Conservation (phyloP, 148 eudicot species). For the Fagopyrum tataricum region DNA sequence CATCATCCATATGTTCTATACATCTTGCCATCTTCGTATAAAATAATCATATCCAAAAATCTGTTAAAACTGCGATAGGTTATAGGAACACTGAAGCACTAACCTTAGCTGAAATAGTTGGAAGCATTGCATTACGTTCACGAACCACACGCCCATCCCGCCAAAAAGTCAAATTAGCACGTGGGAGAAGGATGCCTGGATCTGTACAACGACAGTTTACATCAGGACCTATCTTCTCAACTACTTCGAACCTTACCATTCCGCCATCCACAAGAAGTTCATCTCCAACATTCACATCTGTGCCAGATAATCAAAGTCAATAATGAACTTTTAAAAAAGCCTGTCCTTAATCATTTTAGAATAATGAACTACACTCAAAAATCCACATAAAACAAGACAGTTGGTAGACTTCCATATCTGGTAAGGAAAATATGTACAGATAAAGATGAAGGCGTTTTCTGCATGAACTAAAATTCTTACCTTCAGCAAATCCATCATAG, state of each 20-base stretch:
- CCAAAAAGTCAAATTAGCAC: constrained; percentile 95
- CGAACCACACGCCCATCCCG: constrained; percentile 81
- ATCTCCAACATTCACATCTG: constrained; percentile 86
- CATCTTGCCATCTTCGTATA: neutral
- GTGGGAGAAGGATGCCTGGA: constrained; percentile 85
- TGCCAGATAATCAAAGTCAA: constrained; percentile 6
- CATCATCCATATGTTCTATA: neutral
- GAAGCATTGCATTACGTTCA: constrained; percentile 94
- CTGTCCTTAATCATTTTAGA: neutral
- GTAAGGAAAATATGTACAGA: neutral
- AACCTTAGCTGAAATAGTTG: constrained; percentile 89
- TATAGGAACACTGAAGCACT: constrained; percentile 14
- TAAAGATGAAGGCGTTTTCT: neutral
- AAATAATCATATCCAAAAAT: neutral
- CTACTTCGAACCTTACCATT: constrained; percentile 91
- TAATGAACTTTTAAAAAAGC: neutral
- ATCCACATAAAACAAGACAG: neutral
- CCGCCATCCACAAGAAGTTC: constrained; percentile 96
- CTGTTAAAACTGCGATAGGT: neutral
- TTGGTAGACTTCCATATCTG: neutral
- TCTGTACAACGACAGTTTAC: constrained; percentile 85
- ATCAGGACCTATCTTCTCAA: constrained; percentile 93
- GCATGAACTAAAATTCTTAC: constrained; percentile 14
- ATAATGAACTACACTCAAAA: neutral
- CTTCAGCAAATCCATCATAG: constrained; percentile 97